phyloP scores from a whole-genome alignment of 192 early-diverging fungal species.

The Entophlyctis helioformis region DNA sequence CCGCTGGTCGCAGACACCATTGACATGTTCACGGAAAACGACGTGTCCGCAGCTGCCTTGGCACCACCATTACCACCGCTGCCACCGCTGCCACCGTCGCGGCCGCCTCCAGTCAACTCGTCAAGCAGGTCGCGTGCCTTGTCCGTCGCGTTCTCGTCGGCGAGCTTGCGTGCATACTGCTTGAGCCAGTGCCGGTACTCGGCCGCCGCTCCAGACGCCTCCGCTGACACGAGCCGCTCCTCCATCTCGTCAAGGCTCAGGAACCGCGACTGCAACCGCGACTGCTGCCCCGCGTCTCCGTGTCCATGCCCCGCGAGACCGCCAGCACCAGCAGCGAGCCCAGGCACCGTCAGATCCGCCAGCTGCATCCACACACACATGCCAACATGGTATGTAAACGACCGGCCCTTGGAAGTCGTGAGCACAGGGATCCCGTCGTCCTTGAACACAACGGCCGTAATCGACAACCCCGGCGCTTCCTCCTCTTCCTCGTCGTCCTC shows the following conservation, averaged over 20 bases:
- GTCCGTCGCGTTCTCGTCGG: slow-evolving; percentile 45
- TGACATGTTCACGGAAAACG: not conserved
- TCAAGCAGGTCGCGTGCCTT: slow-evolving; percentile 60
- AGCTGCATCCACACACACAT: slow-evolving; percentile 61
- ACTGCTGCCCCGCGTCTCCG: not conserved
- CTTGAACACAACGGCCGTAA: slow-evolving; percentile 41
- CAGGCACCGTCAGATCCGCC: slow-evolving; percentile 32
- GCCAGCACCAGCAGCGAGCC: too few relatives aligned
- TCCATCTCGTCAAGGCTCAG: slow-evolving; percentile 3
- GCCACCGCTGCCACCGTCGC: slow-evolving; percentile 10
- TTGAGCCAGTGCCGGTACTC: slow-evolving; percentile 51
- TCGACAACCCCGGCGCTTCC: too few relatives aligned
- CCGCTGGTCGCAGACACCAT: not conserved
- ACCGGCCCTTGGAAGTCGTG: slow-evolving; percentile 44
- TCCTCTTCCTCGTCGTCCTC: too few relatives aligned
- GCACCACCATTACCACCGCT: slow-evolving; percentile 6
- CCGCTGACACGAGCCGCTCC: slow-evolving; percentile 40
- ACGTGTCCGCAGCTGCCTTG: not conserved
- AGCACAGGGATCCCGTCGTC: slow-evolving; percentile 54
- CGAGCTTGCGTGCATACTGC: slow-evolving; percentile 53
- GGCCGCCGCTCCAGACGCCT: slow-evolving; percentile 33
- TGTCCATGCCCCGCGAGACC: too few relatives aligned
- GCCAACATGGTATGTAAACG: slow-evolving; percentile 49
- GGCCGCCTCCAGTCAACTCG: slow-evolving; percentile 45
- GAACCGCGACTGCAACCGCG: not conserved